Evolutionary conservation across 1,284 basidiomycete genomes (phyloP), one percentile per base, ranked within the genome.

Genomic region (Boletus putidus): DNA sequence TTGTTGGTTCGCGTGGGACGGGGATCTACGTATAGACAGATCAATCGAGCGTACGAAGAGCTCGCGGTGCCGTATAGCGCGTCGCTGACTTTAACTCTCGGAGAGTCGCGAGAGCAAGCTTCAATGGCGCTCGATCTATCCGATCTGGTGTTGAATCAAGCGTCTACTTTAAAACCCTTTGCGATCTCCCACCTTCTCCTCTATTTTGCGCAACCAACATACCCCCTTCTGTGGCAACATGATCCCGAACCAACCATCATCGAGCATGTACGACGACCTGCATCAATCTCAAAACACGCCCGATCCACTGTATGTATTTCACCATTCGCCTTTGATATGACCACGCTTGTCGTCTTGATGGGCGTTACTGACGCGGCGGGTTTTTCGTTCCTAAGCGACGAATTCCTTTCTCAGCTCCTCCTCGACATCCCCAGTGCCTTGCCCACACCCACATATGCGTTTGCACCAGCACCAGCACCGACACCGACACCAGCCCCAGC

Each of bases 341-440:
- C 21, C 42, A 14, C 15, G 3, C 29, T 25, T 31, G 40, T 48
- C 16, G 12, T 6, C 6, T 53, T 21, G 31, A 35, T 9, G 16
- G 6, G 18, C 27, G 8, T 29, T 4, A 48, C 50, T 57, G 54
- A 53, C 35, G 9, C 20, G 37, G 20, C 21, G 7, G 18, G 20
- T n/a, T 20, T 50, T 40, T 46, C 21, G 7, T 25, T 27, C 3
- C 20, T 9, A 50, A 67, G 66, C 0, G 66, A 70, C 6, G 68
- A 59, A 44, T 55, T 70, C 15, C 53, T 67, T 21, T 45, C 58
- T 6, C 64, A 51, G 5, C 14, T 68, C n/a, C 46, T 56, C 27
- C 14, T 9, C 8, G 57, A 52, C 20, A 5, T 37, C 6, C 49
- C 65, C 4, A 6, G 37, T 23, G 10, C 21, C 36, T 15, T 20